These are phyloP conservation scores for Melanomma pulvis-pyrius DNA, from an alignment of 495 filamentous ascomycete genomes.

Conservation along the genomic window DNA sequence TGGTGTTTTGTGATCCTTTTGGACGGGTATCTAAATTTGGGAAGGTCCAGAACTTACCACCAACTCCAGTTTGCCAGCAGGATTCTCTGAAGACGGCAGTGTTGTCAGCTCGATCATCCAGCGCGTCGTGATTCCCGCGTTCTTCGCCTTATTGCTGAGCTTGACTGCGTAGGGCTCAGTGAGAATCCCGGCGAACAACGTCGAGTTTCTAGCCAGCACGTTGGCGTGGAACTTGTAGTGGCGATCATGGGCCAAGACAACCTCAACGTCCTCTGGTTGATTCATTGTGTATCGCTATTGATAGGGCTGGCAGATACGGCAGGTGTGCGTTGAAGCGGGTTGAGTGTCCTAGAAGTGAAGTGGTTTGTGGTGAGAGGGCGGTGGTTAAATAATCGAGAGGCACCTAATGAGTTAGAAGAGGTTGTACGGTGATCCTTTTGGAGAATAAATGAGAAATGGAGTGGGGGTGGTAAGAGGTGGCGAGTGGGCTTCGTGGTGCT, in stretches of 20 bases:
- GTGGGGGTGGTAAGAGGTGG: too few species aligned
- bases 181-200: constrained; percentile 24
- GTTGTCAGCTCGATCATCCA: constrained; percentile 35
- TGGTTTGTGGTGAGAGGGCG: background rate
- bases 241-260: constrained; percentile 36
- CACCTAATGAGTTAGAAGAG: too few species aligned
- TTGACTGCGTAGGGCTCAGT: constrained; percentile 19
- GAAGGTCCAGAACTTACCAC: constrained; percentile 19
- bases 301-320: too few species aligned
- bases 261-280: constrained; percentile 37
- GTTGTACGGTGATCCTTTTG: too few species aligned
- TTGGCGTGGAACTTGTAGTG: constrained; percentile 36
- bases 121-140: constrained; percentile 32
- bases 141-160: constrained; percentile 20
- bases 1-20: background rate
- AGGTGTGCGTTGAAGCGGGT: background rate
- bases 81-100: constrained; percentile 9
- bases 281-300: background rate
- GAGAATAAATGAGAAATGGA: too few species aligned
- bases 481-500: too few species aligned
- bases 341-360: background rate
- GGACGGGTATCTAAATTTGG: background rate
- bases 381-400: background rate
- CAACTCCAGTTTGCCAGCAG: constrained; percentile 24
- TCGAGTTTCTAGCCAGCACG: constrained; percentile 29